Conservation (phyloP, 768 basidiomycete species). For the Lentinula raphanica region DNA sequence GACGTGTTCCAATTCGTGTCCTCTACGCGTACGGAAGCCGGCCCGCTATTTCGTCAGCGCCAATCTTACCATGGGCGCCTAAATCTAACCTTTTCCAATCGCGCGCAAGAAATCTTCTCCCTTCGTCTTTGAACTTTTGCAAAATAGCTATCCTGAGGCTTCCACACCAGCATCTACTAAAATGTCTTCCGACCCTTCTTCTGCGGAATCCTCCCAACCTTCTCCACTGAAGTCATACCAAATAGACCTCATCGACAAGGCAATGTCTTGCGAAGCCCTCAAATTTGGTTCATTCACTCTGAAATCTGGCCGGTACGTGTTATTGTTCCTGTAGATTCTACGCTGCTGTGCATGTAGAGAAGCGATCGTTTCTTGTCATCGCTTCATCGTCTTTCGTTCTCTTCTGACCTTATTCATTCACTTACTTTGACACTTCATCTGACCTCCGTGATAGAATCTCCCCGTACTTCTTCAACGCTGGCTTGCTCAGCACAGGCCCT, state of each 20-base stretch:
- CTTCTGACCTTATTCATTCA: too few relatives aligned
- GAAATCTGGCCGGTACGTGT: conserved; percentile 88
- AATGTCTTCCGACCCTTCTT: neutral
- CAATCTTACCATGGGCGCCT: too few relatives aligned
- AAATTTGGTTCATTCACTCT: conserved; percentile 90
- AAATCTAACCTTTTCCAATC: too few relatives aligned
- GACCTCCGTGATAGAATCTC: conserved; percentile 49
- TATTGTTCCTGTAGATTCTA: too few relatives aligned
- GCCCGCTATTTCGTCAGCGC: too few relatives aligned
- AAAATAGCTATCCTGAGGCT: too few relatives aligned
- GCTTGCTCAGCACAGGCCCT: conserved; percentile 77
- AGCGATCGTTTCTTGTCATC: too few relatives aligned
- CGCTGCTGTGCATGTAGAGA: too few relatives aligned
- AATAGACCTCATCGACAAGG: conserved; percentile 59
- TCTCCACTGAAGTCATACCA: conserved; percentile 44
- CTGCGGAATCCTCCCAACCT: neutral
- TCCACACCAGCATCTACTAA: neutral
- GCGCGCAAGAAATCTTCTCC: too few relatives aligned
- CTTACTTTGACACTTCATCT: neutral
- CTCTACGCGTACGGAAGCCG: too few relatives aligned
- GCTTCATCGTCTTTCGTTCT: neutral
- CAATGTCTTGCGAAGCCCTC: conserved; percentile 67
- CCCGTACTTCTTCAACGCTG: conserved; percentile 98
- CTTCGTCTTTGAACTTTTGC: too few relatives aligned
- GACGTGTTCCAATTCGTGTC: too few relatives aligned